phyloP scores from a whole-genome alignment of 2,329 filamentous ascomycete species.

The Sclerotinia trifoliorum region DNA sequence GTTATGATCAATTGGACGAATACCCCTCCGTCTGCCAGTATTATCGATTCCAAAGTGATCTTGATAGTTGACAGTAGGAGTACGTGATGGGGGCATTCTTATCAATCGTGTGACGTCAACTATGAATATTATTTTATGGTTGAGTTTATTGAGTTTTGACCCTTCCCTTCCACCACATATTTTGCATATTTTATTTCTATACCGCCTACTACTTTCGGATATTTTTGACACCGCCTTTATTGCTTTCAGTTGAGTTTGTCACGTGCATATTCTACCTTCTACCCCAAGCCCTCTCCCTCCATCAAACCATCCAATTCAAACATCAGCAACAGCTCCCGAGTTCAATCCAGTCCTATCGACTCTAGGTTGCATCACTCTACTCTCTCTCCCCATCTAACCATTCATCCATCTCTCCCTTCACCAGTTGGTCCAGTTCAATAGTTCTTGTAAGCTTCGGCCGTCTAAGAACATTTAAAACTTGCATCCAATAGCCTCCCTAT shows the following conservation, averaged over 20 bases:
- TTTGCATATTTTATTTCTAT: constrained; percentile 3
- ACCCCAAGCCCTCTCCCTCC: no score
- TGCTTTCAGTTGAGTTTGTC: background rate
- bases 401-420: no score
- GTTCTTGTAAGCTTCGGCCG: no score
- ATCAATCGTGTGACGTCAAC: background rate
- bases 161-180: background rate
- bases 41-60: constrained; percentile 18
- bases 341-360: no score
- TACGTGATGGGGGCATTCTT: constrained; percentile 3
- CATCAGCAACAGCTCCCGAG: no score
- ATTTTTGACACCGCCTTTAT: constrained; percentile 7
- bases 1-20: constrained; percentile 8
- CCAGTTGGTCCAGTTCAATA: no score
- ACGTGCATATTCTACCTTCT: background rate
- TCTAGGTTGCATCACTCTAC: no score
- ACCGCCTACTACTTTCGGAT: constrained; percentile 4
- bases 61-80: constrained; percentile 17
- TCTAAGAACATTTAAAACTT: no score
- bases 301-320: no score
- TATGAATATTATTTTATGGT: background rate
- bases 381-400: no score
- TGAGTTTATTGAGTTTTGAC: background rate
- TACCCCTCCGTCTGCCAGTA: constrained; percentile 2
- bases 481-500: background rate